Percentiles rank a stretch among this genome's conserved stretches.
These are phyloP conservation scores for Phtheirospermum japonicum DNA, from an alignment of 257 asterid species.

Conservation along the genomic window DNA sequence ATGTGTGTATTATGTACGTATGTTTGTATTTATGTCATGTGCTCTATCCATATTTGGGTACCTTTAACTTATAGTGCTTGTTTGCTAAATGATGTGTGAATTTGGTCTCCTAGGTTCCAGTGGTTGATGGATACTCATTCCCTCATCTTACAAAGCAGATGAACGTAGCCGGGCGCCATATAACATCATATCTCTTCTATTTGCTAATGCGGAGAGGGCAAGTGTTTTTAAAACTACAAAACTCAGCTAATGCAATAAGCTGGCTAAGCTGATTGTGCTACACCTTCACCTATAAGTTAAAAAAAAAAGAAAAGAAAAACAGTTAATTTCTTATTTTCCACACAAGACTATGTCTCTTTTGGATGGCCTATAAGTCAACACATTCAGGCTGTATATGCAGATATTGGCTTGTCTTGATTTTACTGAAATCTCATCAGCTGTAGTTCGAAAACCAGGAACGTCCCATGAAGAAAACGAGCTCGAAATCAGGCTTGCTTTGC, in stretches of 20 bases:
- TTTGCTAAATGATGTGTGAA: constrained; percentile 23
- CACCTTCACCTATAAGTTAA: too few relatives aligned
- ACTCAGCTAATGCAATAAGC: constrained; percentile 20
- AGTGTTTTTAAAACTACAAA: constrained; percentile 28
- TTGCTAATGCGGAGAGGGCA: constrained; percentile 90
- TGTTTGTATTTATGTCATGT: too few relatives aligned
- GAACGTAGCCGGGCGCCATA: constrained; percentile 96
- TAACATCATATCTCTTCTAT: constrained; percentile 89
- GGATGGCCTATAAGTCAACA: constrained; percentile 72
- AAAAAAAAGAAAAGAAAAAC: too few relatives aligned
- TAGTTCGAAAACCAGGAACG: constrained; percentile 47
- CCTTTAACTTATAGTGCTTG: constrained; percentile 15
- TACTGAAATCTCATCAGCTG: constrained; percentile 65
- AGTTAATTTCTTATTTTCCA: constrained; percentile 44
- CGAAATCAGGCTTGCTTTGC: too few relatives aligned
- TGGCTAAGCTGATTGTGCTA: constrained; percentile 17
- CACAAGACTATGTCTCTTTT: constrained; percentile 52
- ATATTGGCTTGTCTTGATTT: constrained; percentile 58
- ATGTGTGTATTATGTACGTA: too few relatives aligned
- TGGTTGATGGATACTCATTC: constrained; percentile 99
- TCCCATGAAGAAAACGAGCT: too few relatives aligned
- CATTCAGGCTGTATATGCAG: constrained; percentile 65
- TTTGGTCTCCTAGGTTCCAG: constrained; percentile 68
- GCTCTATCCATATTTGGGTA: too few relatives aligned
- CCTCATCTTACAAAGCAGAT: constrained; percentile 94